Evolutionary conservation across 257 asterid species (phyloP), one percentile per base, ranked within the genome.

Genomic region (Nicotiana paniculata): DNA sequence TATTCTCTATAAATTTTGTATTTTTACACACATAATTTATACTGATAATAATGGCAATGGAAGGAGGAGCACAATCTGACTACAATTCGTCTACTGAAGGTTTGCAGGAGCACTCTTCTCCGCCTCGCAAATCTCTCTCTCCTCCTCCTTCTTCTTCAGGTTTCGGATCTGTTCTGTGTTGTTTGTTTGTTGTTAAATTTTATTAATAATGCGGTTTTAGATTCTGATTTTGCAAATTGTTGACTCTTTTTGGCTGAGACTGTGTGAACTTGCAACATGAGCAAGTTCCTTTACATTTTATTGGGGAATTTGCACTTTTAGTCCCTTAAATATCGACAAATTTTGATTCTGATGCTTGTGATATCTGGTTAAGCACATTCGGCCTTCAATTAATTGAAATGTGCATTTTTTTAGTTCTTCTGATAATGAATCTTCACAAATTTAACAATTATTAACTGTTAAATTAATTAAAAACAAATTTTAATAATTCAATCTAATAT

Each of bases 51-150:
- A 70, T 72, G 78, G 78, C 78, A 3, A 72, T 72, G 78, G 78
- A 43, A 72, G 78, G 59, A 12, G 57, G 57, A 70, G 77, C n/a
- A 39, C 58, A 70, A 70, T 70, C 58, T 46, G 78, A 72, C 6
- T 72, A 72, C 59, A 72, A 72, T 72, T 72, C 78, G 8, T 72
- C 78, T 5, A 24, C 78, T 46, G 59, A 54, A 39, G 77, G 78
- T 72, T 2, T 72, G 13, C 78, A 72, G n/a, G 59, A 72, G 15
- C 78, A 70, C 35, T 39, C 57, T 70, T 70, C 58, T 39, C 43
- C 77, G n/a, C 77, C 77, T 70, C 58, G 21, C 59, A 72, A 46
- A 72, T 72, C 58, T 72, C 78, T 43, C 12, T 72, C 78, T 72
- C 78, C 78, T 21, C 78, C 78, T 43, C 59, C 58, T 21, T 43